Base-by-base conservation (phyloP, 2,329 filamentous ascomycete genomes). In the Fusarium circinatum region DNA sequence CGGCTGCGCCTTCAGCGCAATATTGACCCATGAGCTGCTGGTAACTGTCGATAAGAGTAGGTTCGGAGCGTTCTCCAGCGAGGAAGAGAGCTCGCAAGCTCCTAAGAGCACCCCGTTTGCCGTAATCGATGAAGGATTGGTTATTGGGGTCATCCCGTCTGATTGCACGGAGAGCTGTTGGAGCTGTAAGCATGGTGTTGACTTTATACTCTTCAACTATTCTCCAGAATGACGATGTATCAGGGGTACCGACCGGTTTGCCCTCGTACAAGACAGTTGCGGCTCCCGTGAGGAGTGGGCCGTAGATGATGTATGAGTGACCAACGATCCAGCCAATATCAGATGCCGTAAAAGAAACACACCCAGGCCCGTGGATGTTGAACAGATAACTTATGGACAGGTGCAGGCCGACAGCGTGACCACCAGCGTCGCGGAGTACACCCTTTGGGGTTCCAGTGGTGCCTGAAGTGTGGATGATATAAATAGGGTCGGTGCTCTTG, bases 221-320 rank as follows among this genome's bases (percentile, higher is more conserved):
- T 6, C 95, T 88, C 95, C 95, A 98, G 80, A 98, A 96, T 0
- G 93, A 92, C 11, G 94, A 92, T 2, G 94, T 93, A 76, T 98
- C 91, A 0, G 95, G 95, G 0, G 95, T 98, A 9, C 95, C 95
- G 18, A 98, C 87, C 0, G 95, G 95, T 75, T 98, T 98, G n/a
- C 95, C 96, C 83, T 98, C 95, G 81, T 95, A 98, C 0, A 98
- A 86, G 3, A 98, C 89, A 0, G 94, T 97, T 3, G 95, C 92
- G 5, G 95, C 95, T 10, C 95, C 95, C 1, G 92, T 90, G 4
- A 98, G 88, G 11, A 98, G 88, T 18, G 95, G 95, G 8, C 90
- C 95, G 79, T 98, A 98, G 18, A 98, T 86, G 71, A 98, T 98
- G 80, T 96, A 98, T 11, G 91, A 93, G 79, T 95, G 82, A 22